A percentile compares a stretch with the other conserved stretches of the same genome.
Conservation (phyloP, 345 rosid species). For the Geranium brycei region DNA sequence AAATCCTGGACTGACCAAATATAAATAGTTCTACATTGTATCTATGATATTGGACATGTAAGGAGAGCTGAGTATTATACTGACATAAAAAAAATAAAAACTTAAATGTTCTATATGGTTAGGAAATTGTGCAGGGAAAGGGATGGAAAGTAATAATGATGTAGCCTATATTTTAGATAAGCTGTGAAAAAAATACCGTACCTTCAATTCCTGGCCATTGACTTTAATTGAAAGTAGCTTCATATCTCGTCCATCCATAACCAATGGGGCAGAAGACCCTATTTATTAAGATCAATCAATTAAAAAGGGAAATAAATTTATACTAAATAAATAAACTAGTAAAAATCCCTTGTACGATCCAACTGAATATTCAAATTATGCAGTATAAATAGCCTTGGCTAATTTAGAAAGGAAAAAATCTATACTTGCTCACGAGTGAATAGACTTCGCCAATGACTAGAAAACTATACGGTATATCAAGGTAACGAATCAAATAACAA, state of each 20-base stretch:
- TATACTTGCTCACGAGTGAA: neutral
- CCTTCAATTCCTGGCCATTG: slow-evolving; percentile 57
- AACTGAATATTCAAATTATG: neutral
- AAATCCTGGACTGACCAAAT: no score
- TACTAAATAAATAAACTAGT: neutral
- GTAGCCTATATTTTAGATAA: neutral
- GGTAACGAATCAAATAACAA: neutral
- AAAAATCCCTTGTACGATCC: neutral
- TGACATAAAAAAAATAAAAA: no score
- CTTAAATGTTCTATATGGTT: neutral
- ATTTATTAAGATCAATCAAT: slow-evolving; percentile 6
- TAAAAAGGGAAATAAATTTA: neutral
- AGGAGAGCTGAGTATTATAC: neutral
- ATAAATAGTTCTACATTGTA: no score
- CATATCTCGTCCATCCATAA: slow-evolving; percentile 69
- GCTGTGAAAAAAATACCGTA: slow-evolving; percentile 14
- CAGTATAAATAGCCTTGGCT: neutral
- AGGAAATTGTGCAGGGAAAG: neutral
- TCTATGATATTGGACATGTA: no score
- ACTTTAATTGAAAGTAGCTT: slow-evolving; percentile 73
- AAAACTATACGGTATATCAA: neutral
- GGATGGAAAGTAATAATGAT: neutral
- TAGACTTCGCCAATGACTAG: neutral
- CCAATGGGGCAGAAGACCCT: slow-evolving; percentile 68
- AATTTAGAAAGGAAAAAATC: neutral